These are phyloP conservation scores for Aureobasidium subglaciale DNA, from an alignment of 2,329 filamentous ascomycete genomes.

Conservation along the genomic window DNA sequence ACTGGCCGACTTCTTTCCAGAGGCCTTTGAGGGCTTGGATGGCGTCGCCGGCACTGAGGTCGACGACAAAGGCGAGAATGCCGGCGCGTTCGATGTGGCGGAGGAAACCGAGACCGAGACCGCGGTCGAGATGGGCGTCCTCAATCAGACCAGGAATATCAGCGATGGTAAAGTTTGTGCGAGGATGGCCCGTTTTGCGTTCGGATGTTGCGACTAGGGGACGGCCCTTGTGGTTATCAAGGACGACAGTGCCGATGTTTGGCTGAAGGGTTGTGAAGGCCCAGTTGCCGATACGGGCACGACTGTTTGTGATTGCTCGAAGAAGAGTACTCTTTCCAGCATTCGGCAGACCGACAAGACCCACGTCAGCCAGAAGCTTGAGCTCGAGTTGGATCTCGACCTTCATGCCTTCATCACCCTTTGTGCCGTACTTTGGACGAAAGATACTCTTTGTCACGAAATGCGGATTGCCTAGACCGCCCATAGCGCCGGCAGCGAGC, in stretches of 20 bases:
- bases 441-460: slow-evolving; percentile 71
- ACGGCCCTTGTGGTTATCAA: slow-evolving; percentile 78
- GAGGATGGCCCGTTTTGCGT: slow-evolving; percentile 28
- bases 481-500: slow-evolving; percentile 78
- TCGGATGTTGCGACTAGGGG: slow-evolving; percentile 46
- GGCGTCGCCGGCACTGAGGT: slow-evolving; percentile 72
- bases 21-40: slow-evolving; percentile 70
- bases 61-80: slow-evolving; percentile 88
- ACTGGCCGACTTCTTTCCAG: slow-evolving; percentile 86
- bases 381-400: slow-evolving; percentile 82
- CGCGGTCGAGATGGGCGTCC: slow-evolving; percentile 84
- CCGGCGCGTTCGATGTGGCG: slow-evolving; percentile 90
- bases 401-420: slow-evolving; percentile 70
- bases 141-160: slow-evolving; percentile 93
- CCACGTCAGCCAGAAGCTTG: slow-evolving; percentile 90
- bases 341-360: slow-evolving; percentile 89
- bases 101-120: slow-evolving; percentile 83
- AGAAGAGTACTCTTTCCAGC: slow-evolving; percentile 92
- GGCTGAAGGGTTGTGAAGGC: slow-evolving; percentile 93
- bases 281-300: slow-evolving; percentile 87
- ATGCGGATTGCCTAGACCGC: slow-evolving; percentile 88
- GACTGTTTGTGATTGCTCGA: slow-evolving; percentile 78
- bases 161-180: slow-evolving; percentile 83
- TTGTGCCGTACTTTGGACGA: slow-evolving; percentile 80
- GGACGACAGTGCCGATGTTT: slow-evolving; percentile 89